phyloP scores from a whole-genome alignment of 306 rosid species.

The Pterocarpus macrocarpus region DNA sequence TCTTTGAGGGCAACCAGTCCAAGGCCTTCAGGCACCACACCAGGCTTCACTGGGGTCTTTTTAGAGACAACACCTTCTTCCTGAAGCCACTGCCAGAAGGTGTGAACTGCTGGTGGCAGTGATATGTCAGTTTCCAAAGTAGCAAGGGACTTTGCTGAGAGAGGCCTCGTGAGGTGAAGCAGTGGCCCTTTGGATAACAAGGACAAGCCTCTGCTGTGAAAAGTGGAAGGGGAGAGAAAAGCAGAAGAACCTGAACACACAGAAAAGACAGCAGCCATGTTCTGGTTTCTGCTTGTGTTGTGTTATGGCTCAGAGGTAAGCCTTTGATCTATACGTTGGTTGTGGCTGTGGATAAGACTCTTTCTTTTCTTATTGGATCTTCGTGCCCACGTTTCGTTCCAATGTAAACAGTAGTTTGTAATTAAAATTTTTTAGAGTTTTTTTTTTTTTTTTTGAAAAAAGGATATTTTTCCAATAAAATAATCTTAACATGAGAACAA shows the following conservation, averaged over 20 bases:
- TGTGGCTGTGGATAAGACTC: constrained; percentile 51
- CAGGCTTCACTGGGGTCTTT: constrained; percentile 84
- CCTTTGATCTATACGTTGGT: constrained; percentile 29
- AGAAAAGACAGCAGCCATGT: constrained; percentile 54
- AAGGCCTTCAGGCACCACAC: constrained; percentile 77
- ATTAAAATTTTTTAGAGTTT: too few species aligned
- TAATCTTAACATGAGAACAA: too few species aligned
- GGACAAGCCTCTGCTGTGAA: constrained; percentile 42
- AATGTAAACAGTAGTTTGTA: neutral
- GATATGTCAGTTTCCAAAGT: constrained; percentile 67
- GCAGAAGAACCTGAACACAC: constrained; percentile 52
- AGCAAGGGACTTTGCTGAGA: constrained; percentile 49
- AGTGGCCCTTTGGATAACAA: constrained; percentile 32
- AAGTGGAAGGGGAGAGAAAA: constrained; percentile 38
- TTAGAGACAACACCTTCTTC: constrained; percentile 81
- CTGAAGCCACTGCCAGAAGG: constrained; percentile 89
- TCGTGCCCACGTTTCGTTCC: neutral
- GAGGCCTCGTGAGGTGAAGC: constrained; percentile 44
- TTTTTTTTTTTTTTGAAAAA: too few species aligned
- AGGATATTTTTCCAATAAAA: too few species aligned
- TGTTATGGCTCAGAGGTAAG: constrained; percentile 7
- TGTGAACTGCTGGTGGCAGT: constrained; percentile 64
- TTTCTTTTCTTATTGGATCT: neutral
- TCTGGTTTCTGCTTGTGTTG: constrained; percentile 14
- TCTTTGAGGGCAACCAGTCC: constrained; percentile 77